Base-by-base conservation (phyloP, 139 green algal genomes). In the Chlorella sp. region DNA sequence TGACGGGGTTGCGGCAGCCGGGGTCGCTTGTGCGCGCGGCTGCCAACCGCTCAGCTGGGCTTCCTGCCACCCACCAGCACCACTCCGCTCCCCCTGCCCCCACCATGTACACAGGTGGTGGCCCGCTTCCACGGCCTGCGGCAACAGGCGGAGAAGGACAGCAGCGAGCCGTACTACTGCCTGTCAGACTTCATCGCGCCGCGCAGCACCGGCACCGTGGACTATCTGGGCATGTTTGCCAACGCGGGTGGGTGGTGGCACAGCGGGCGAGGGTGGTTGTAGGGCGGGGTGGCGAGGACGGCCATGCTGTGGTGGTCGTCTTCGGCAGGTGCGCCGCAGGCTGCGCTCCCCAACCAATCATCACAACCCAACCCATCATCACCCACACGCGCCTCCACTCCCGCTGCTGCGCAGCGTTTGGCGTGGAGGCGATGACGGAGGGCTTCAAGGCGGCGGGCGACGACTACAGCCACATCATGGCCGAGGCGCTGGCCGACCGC, bases 381-480 rank as follows among this genome's bases (percentile, higher is more conserved):
- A n/a, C n/a, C 9, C 5, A 9, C 58, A 67, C 24, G 16, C 26
- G 9, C 26, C 5, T 8, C 48, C 24, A 28, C 34, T 26, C 30
- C 36, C 14, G 16, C 56, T 81, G 36, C 38, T n/a, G 83, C 4
- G 93, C 95, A 38, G 96, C 96, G 51, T 94, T 98, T 79, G 97
- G 97, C 24, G 89, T 99, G 69, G 94, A 99, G 76, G 80, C 94
- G 69, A 85, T 99, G 16, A 89, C 95, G 17, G 88, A 90, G 28
- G 38, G 89, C 51, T 96, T 88, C 92, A 98, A 98, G 87, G 90
- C 80, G 6, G 88, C 88, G 13, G 90, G 88, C 32, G 94, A 97
- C 82, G 95, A 98, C 87, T 97, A 96, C 90, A 93, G 75, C 76
- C 98, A 99, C 91, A 99, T 99, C 95, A 98, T 99, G 96, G 96